Base-by-base conservation (phyloP, 306 rosid species). In the Oemleria cerasiformis region DNA sequence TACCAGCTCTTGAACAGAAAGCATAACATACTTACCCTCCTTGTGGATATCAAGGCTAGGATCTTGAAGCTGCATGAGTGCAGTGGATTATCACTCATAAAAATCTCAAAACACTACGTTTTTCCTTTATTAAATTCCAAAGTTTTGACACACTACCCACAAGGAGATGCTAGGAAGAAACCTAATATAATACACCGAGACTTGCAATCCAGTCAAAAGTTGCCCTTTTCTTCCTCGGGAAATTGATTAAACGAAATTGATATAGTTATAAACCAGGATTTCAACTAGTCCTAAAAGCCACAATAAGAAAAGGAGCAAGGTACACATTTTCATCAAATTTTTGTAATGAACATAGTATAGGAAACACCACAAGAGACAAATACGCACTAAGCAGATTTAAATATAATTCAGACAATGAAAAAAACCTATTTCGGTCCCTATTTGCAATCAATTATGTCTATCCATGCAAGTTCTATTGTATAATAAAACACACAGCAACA, bases 11-110 rank as follows among this genome's bases (percentile, higher is more conserved):
- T 84, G 96, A 74, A 91, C 84, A 51, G 96, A 92, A 70, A 84
- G 92, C 81, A 94, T 68, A 47, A 94, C 84, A 79, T 94, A 94
- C 82, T 94, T 94, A 73, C 95, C 97, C 77, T 87, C 96, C 85
- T 82, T 94, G 79, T 86, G 92, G 78, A 91, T 89, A 75, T 94
- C 97, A 43, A 89, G 71, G 79, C 74, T 72, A 43, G 97, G 97
- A 83, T 89, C 92, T 88, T 85, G 77, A 47, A 94, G 96, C 98
- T 94, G 95, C 86, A 81, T 70, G 42, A 51, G 58, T 67, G 38
- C 61, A 60, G 78, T 21, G 65, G 43, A 23, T 63, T 45, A 74
- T 38, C 69, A 56, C 20, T 55, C 73, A 30, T 25, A 47, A 53
- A 55, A 23, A 76, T 43, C 36, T 1, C 17, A 43, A 66, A 47